A percentile compares a stretch with the other conserved stretches of the same genome.
Evolutionary conservation across 2,329 filamentous ascomycete species (phyloP).

Genomic region (Fusarium penzigii): DNA sequence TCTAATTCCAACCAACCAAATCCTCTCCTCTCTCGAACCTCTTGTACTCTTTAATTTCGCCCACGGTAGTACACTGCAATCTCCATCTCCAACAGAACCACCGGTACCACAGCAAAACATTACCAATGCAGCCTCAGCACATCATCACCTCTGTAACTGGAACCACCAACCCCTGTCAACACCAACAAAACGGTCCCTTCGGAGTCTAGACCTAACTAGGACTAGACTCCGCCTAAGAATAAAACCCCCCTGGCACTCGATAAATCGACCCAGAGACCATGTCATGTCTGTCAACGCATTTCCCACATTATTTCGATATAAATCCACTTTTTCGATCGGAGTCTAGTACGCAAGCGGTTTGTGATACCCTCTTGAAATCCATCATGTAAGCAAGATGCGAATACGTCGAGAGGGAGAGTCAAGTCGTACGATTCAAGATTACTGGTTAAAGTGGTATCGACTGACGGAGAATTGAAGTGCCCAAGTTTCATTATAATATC

Average conservation of each 20-base stretch:
- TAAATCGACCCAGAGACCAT: no score
- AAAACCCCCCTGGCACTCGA: no score
- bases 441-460: background rate
- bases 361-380: constrained; percentile 13
- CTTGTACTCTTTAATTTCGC: no score
- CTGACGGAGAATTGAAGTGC: background rate
- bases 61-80: no score
- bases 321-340: constrained; percentile 14
- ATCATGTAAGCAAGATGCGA: background rate
- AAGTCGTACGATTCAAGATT: background rate
- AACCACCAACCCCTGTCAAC: no score
- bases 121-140: no score
- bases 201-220: constrained; percentile 34
- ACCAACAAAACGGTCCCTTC: constrained; percentile 17
- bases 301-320: background rate
- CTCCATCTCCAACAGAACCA: no score
- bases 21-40: background rate
- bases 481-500: background rate
- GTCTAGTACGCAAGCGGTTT: constrained; percentile 25
- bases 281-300: background rate
- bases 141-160: no score
- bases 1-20: background rate
- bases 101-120: no score
- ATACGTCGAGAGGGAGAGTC: background rate
- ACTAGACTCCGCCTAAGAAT: constrained; percentile 21